Conservation (phyloP, 2,329 filamentous ascomycete genomes). For the Cladosporium sp. region DNA sequence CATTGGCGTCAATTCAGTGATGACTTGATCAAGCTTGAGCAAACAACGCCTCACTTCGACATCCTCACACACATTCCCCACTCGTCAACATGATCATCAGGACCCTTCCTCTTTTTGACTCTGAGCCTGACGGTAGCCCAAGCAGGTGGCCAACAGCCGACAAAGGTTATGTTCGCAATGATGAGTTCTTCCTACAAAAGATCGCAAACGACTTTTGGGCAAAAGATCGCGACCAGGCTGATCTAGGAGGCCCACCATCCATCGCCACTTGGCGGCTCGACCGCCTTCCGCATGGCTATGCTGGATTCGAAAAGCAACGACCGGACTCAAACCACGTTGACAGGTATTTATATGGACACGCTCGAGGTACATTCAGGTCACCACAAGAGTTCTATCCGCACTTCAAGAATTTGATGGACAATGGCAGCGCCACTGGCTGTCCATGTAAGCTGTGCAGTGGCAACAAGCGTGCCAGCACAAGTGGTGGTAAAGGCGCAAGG, state of each 20-base stretch:
- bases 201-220: constrained; percentile 25
- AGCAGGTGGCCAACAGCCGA: constrained; percentile 20
- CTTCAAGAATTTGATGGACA: constrained; percentile 53
- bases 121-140: constrained; percentile 20
- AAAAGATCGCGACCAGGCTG: constrained; percentile 15
- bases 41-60: not conserved
- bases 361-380: constrained; percentile 50
- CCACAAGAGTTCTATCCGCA: constrained; percentile 53
- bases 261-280: constrained; percentile 46
- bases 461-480: constrained; percentile 10
- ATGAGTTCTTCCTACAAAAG: constrained; percentile 24
- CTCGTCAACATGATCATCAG: not conserved
- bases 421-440: constrained; percentile 40
- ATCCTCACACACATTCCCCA: not conserved
- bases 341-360: constrained; percentile 56
- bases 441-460: constrained; percentile 46
- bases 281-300: constrained; percentile 52
- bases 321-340: constrained; percentile 41
- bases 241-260: constrained; percentile 4
- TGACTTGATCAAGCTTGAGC: not conserved
- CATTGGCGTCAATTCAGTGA: too few species aligned
- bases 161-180: constrained; percentile 20
- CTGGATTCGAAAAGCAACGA: constrained; percentile 48
- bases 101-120: not conserved
- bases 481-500: not conserved